phyloP scores from a whole-genome alignment of 768 basidiomycete genomes.

The Aureoboletus auriporus region DNA sequence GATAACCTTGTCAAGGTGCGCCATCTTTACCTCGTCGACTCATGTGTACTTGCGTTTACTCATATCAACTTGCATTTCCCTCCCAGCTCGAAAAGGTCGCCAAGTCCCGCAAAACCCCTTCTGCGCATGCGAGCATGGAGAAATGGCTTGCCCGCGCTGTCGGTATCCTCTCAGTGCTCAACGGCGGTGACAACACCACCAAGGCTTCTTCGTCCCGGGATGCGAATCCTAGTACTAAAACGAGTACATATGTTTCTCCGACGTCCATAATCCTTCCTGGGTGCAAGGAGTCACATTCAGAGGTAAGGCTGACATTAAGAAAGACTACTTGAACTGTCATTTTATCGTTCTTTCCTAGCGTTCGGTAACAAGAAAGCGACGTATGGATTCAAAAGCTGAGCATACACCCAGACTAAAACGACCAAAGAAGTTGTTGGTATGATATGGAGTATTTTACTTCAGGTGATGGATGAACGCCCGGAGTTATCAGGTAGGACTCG shows the following conservation, averaged over 20 bases:
- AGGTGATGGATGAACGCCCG: too few species aligned
- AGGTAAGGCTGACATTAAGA: too few species aligned
- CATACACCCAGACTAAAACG: too few species aligned
- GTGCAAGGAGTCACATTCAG: conserved; percentile 30
- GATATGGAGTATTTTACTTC: too few species aligned
- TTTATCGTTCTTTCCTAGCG: too few species aligned
- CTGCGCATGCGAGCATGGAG: conserved; percentile 32
- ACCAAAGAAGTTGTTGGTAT: too few species aligned
- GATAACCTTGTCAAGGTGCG: conserved; percentile 57
- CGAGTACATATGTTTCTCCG: conserved; percentile 22
- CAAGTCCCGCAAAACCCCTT: conserved; percentile 52
- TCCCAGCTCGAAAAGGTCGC: conserved; percentile 59
- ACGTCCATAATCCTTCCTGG: conserved; percentile 49
- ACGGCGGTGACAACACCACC: neutral
- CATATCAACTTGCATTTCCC: neutral
- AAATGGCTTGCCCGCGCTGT: conserved; percentile 59
- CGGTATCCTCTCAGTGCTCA: conserved; percentile 14
- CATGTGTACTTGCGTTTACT: too few species aligned
- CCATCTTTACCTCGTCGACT: too few species aligned
- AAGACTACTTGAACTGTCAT: too few species aligned
- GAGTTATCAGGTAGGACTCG: too few species aligned
- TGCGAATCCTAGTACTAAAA: neutral
- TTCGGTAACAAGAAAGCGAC: too few species aligned
- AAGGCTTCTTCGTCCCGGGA: conserved; percentile 4
- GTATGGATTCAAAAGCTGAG: too few species aligned